A percentile compares a stretch with the other conserved stretches of the same genome.
phyloP scores from a whole-genome alignment of 73 alveolate genomes.

The Paramecium biaurelia region DNA sequence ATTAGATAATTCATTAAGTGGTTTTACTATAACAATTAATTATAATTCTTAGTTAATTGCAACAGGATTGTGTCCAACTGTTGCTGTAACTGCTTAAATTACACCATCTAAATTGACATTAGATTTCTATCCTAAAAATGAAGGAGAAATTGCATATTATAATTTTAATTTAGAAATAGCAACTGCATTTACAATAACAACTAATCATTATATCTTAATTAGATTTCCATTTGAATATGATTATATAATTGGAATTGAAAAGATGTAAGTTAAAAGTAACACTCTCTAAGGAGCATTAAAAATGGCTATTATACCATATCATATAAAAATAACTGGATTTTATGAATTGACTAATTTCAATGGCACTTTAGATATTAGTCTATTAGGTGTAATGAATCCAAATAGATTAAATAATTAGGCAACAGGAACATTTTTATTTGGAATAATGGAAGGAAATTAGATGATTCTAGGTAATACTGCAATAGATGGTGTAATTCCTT shows the following conservation, averaged over 20 bases:
- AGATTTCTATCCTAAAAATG: slow-evolving; percentile 50
- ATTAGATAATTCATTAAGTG: not conserved
- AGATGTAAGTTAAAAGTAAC: slow-evolving; percentile 15
- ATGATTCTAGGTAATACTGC: slow-evolving; percentile 8
- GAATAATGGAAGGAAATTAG: slow-evolving; percentile 51
- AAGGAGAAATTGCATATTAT: slow-evolving; percentile 63
- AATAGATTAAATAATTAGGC: slow-evolving; percentile 37
- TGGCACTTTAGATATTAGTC: not conserved
- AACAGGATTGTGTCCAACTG: slow-evolving; percentile 9
- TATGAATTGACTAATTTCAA: not conserved
- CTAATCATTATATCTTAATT: not conserved
- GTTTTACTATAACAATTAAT: not conserved
- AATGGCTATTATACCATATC: not conserved
- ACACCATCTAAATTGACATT: not conserved
- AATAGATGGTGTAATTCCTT: slow-evolving; percentile 40
- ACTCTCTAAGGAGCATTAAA: slow-evolving; percentile 51
- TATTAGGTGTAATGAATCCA: slow-evolving; percentile 60
- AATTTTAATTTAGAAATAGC: not conserved
- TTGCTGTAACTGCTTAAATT: not conserved
- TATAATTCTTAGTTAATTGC: slow-evolving; percentile 41
- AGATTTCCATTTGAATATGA: slow-evolving; percentile 59
- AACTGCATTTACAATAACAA: not conserved
- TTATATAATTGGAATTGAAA: slow-evolving; percentile 37
- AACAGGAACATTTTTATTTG: slow-evolving; percentile 51
- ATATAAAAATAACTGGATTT: slow-evolving; percentile 40